A percentile compares a stretch with the other conserved stretches of the same genome.
phyloP scores from a whole-genome alignment of 2,329 filamentous ascomycete genomes.

The Penicillium corylophilum region DNA sequence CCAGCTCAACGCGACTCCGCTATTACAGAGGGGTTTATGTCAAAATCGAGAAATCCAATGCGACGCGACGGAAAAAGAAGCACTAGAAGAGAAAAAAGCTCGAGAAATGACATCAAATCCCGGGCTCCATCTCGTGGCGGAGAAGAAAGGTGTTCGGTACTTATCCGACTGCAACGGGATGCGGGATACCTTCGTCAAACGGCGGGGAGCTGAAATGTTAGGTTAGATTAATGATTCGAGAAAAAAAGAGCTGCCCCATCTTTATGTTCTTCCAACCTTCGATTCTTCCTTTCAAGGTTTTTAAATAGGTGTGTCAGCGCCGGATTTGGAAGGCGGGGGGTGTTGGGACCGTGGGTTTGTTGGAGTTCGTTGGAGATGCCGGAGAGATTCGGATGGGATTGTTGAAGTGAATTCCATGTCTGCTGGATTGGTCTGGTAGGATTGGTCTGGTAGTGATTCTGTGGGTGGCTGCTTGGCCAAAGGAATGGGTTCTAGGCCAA shows the following conservation, averaged over 20 bases:
- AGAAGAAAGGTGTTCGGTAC: not conserved
- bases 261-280: not conserved
- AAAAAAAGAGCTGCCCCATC: not conserved
- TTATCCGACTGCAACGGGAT: not conserved
- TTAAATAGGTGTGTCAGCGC: slow-evolving; percentile 5
- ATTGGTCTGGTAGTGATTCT: too few species aligned
- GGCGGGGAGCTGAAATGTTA: too few species aligned
- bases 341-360: not conserved
- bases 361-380: not conserved
- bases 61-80: not conserved
- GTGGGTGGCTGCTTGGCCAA: not conserved
- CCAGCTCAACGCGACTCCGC: too few species aligned
- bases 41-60: not conserved
- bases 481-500: too few species aligned
- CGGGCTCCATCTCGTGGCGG: not conserved
- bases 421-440: too few species aligned
- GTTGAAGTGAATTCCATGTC: too few species aligned
- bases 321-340: slow-evolving; percentile 5
- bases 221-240: not conserved
- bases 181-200: not conserved
- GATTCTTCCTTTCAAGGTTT: not conserved
- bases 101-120: not conserved
- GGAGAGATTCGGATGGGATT: not conserved
- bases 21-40: too few species aligned
- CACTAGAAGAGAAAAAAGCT: not conserved